These are phyloP conservation scores for Pyrenophora graminea DNA, from an alignment of 2,329 filamentous ascomycete genomes.

Conservation along the genomic window DNA sequence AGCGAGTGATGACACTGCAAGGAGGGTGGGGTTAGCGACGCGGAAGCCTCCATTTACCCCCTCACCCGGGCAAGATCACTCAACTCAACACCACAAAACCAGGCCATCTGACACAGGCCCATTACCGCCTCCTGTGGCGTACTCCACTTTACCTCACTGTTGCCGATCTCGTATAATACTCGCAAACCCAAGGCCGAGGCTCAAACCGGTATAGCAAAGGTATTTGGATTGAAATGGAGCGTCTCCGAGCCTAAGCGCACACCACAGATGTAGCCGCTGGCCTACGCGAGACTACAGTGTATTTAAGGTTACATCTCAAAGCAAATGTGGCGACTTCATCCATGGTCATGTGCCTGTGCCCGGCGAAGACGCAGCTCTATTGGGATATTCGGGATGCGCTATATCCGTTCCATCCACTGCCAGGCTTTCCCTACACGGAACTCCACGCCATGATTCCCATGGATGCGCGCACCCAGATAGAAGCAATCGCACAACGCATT, in stretches of 20 bases:
- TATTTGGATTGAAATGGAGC: no score
- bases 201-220: no score
- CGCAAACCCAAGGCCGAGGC: no score
- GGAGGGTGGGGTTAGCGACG: no score
- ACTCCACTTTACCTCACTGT: neutral
- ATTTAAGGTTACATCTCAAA: neutral
- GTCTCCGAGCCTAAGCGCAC: no score
- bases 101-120: neutral
- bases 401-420: neutral
- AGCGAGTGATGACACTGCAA: no score
- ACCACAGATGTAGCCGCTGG: neutral
- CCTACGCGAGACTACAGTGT: neutral
- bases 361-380: neutral
- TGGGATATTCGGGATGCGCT: conserved; percentile 2
- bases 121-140: neutral
- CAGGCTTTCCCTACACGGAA: conserved; percentile 6
- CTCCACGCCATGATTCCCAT: conserved; percentile 14
- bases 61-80: no score
- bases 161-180: neutral
- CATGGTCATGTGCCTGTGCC: neutral
- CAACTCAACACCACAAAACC: no score
- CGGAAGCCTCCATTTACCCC: no score
- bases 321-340: neutral
- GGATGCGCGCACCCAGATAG: conserved; percentile 14
- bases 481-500: conserved; percentile 21